phyloP scores from a whole-genome alignment of 2,329 filamentous ascomycete species.

The Sporothrix phasma region DNA sequence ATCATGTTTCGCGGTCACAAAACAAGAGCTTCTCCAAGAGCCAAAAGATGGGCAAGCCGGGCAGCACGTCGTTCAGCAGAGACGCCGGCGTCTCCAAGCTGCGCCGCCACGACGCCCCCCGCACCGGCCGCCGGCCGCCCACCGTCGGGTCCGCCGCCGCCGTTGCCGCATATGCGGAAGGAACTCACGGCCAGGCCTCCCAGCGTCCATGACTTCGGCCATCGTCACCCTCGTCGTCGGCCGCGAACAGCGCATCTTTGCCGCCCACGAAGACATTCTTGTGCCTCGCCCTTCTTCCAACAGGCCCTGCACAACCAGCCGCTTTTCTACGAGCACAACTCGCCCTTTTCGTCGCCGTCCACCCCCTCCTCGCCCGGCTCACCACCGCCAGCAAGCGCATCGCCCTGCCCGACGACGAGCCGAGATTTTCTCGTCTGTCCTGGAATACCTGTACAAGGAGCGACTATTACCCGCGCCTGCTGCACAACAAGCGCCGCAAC shows the following conservation, averaged over 20 bases:
- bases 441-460: conserved; percentile 92
- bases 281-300: conserved; percentile 69
- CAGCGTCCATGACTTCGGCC: conserved; percentile 41
- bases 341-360: background rate
- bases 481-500: conserved; percentile 71
- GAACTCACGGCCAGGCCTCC: conserved; percentile 32
- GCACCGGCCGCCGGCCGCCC: conserved; percentile 37
- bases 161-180: conserved; percentile 21
- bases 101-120: conserved; percentile 36
- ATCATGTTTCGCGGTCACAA: conserved; percentile 40
- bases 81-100: conserved; percentile 43
- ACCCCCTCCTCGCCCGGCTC: conserved; percentile 22
- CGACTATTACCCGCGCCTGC: conserved; percentile 76
- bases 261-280: conserved; percentile 83
- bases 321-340: conserved; percentile 28
- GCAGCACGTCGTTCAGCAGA: conserved; percentile 46
- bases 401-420: conserved; percentile 72
- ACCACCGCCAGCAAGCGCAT: conserved; percentile 49
- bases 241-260: conserved; percentile 76
- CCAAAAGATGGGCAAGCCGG: conserved; percentile 37
- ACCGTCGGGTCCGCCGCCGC: conserved; percentile 37
- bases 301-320: conserved; percentile 52
- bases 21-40: conserved; percentile 45
- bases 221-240: conserved; percentile 76
- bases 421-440: conserved; percentile 79